phyloP scores from a whole-genome alignment of 2,329 filamentous ascomycete species.

The Orbilia javanica region DNA sequence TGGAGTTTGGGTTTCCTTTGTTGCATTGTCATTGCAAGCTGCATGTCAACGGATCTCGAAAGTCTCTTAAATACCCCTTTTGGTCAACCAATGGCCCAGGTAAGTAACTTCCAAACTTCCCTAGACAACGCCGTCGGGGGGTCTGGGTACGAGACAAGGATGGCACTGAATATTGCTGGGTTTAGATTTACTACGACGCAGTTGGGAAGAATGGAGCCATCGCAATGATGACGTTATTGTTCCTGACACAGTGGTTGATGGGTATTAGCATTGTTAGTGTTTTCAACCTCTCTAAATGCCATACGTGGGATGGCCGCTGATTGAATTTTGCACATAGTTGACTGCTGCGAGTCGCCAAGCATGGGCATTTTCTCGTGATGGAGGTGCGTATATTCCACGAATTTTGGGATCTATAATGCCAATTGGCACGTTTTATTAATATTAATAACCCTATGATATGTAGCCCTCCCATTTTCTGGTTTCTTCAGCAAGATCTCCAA shows the following conservation, averaged over 20 bases:
- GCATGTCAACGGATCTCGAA: constrained; percentile 70
- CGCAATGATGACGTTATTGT: constrained; percentile 72
- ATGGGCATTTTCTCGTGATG: constrained; percentile 75
- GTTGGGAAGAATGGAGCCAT: constrained; percentile 73
- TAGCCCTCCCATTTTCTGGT: constrained; percentile 71
- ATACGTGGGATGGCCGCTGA: not conserved
- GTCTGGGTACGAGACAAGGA: not conserved
- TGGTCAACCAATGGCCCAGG: constrained; percentile 72
- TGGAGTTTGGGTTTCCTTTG: constrained; percentile 73
- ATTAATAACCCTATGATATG: not conserved
- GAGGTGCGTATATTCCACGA: constrained; percentile 60
- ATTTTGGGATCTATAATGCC: too few species aligned
- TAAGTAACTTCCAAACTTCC: constrained; percentile 60
- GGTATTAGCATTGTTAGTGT: constrained; percentile 68
- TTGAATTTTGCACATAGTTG: constrained; percentile 61
- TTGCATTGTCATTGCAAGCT: constrained; percentile 72
- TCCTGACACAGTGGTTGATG: constrained; percentile 75
- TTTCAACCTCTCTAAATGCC: not conserved
- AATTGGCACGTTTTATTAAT: not conserved
- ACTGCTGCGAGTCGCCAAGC: constrained; percentile 73
- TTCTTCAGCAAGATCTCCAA: constrained; percentile 72
- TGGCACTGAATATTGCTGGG: constrained; percentile 59
- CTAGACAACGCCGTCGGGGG: too few species aligned
- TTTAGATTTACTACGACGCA: constrained; percentile 73
- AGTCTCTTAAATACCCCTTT: constrained; percentile 69